Evolutionary conservation across 2,329 filamentous ascomycete genomes (phyloP).

Genomic region (Colletotrichum zoysiae): DNA sequence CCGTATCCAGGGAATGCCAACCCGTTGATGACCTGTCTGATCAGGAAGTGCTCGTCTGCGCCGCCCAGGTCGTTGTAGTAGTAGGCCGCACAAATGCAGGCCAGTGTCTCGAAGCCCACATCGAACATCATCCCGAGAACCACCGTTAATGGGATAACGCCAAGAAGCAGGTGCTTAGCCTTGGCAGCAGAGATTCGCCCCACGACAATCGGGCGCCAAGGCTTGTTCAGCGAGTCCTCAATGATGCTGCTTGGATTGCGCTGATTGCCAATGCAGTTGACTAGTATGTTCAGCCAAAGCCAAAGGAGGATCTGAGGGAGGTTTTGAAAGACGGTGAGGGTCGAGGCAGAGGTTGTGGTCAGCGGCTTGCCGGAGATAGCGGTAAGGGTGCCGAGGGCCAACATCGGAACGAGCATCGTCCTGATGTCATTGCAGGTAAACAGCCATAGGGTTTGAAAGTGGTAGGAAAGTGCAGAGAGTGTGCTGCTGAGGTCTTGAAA

Average conservation of each 20-base stretch:
- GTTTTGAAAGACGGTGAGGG: background rate
- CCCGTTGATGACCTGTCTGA: constrained; percentile 8
- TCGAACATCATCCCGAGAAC: constrained; percentile 42
- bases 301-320: background rate
- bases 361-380: background rate
- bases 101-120: constrained; percentile 46
- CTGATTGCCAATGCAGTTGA: constrained; percentile 52
- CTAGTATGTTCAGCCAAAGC: background rate
- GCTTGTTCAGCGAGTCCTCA: constrained; percentile 58
- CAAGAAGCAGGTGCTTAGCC: constrained; percentile 45
- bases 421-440: background rate
- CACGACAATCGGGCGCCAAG: constrained; percentile 50
- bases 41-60: constrained; percentile 47
- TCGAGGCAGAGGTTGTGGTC: background rate
- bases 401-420: background rate
- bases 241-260: constrained; percentile 48
- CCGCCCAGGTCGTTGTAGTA: constrained; percentile 57
- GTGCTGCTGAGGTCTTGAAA: background rate
- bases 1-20: background rate
- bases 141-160: constrained; percentile 42
- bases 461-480: background rate
- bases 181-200: constrained; percentile 47
- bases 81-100: constrained; percentile 51
- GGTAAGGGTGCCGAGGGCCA: background rate
- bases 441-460: background rate